phyloP scores from a whole-genome alignment of 1,284 basidiomycete species.

The Cutaneotrichosporon cyanovorans region DNA sequence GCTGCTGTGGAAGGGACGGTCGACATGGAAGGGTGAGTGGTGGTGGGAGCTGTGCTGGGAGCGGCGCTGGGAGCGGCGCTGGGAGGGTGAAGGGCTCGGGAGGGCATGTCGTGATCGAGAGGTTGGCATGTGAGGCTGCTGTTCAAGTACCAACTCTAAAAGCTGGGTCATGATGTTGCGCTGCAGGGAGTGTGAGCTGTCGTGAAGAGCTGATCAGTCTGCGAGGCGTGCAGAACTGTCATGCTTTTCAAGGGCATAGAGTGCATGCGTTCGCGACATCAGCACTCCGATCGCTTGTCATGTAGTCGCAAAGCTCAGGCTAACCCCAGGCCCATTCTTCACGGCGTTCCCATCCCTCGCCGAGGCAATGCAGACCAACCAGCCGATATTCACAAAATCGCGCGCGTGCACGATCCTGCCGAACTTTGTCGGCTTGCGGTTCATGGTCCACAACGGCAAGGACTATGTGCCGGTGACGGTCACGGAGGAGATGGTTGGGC shows the following conservation, averaged over 20 bases:
- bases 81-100: no score
- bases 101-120: no score
- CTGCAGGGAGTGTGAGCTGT: no score
- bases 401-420: constrained; percentile 88
- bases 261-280: neutral
- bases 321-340: constrained; percentile 74
- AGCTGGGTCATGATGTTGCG: no score
- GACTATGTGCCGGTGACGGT: constrained; percentile 77
- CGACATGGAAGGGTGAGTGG: constrained; percentile 48
- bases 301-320: neutral
- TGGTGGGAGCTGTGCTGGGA: neutral
- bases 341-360: constrained; percentile 86
- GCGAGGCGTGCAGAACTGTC: no score
- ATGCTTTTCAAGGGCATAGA: no score
- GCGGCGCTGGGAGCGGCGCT: neutral
- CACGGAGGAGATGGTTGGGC: constrained; percentile 96
- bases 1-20: constrained; percentile 31
- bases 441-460: constrained; percentile 91
- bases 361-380: constrained; percentile 72
- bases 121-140: no score
- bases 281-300: neutral
- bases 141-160: no score
- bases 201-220: no score
- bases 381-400: constrained; percentile 81
- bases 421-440: constrained; percentile 83